phyloP scores from a whole-genome alignment of 2,329 filamentous ascomycete species.

The Fusarium virguliforme region DNA sequence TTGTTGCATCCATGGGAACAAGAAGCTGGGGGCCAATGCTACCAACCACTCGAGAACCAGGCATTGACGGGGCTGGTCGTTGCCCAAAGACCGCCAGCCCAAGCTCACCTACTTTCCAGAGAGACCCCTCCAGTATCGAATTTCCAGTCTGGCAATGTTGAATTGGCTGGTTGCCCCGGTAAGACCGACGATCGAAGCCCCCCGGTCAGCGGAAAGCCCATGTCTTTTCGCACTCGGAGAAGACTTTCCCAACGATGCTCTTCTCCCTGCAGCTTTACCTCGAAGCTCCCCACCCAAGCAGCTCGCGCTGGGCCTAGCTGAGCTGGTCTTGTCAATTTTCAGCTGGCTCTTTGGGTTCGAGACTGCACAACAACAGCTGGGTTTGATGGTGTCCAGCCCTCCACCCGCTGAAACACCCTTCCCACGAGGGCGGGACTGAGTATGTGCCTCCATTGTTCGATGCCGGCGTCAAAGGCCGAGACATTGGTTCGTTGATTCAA shows the following conservation, averaged over 20 bases:
- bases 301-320: slow-evolving; percentile 16
- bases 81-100: background rate
- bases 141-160: slow-evolving; percentile 30
- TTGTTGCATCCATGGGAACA: background rate
- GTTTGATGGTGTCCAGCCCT: slow-evolving; percentile 15
- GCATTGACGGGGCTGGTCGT: background rate
- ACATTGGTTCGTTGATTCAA: slow-evolving; percentile 18
- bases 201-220: slow-evolving; percentile 6
- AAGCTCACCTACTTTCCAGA: slow-evolving; percentile 11
- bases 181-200: slow-evolving; percentile 21
- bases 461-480: slow-evolving; percentile 6
- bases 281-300: slow-evolving; percentile 3
- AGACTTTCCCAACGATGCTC: slow-evolving; percentile 14
- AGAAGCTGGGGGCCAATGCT: background rate
- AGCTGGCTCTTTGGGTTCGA: slow-evolving; percentile 5
- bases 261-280: background rate
- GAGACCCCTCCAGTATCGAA: slow-evolving; percentile 13
- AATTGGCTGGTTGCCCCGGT: slow-evolving; percentile 21
- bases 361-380: slow-evolving; percentile 10
- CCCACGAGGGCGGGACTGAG: slow-evolving; percentile 11
- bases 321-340: slow-evolving; percentile 8
- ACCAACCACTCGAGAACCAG: slow-evolving; percentile 10
- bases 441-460: slow-evolving; percentile 17
- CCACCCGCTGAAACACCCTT: slow-evolving; percentile 24
- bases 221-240: slow-evolving; percentile 15